Evolutionary conservation across 2,329 filamentous ascomycete genomes (phyloP).

Genomic region (Hypoxylon sp.): DNA sequence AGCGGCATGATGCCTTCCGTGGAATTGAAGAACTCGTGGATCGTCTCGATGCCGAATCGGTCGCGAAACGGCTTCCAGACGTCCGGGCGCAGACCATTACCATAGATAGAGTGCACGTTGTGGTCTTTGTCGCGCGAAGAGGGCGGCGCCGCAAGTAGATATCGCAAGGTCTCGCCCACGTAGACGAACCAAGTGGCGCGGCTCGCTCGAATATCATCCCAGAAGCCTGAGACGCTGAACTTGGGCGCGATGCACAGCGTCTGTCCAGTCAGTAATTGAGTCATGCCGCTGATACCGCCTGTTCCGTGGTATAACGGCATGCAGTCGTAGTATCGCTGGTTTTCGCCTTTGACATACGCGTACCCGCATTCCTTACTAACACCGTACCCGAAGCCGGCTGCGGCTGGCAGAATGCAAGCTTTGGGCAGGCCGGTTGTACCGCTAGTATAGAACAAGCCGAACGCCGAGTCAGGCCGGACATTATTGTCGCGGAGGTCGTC

Average conservation of each 20-base stretch:
- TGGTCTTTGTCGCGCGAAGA: slow-evolving; percentile 73
- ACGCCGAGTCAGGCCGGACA: slow-evolving; percentile 67
- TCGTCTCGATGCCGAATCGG: slow-evolving; percentile 72
- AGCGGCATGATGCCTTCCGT: slow-evolving; percentile 79
- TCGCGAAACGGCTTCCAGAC: slow-evolving; percentile 76
- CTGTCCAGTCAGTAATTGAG: slow-evolving; percentile 65
- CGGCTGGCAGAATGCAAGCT: slow-evolving; percentile 73
- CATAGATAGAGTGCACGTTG: slow-evolving; percentile 71
- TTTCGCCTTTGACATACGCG: slow-evolving; percentile 53
- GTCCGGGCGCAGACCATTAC: slow-evolving; percentile 78
- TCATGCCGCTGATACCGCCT: slow-evolving; percentile 72
- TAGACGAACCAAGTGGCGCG: slow-evolving; percentile 80
- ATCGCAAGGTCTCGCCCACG: slow-evolving; percentile 83
- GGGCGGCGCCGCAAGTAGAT: slow-evolving; percentile 77
- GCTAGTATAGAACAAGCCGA: slow-evolving; percentile 79
- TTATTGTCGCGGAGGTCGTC: slow-evolving; percentile 68
- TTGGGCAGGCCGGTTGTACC: slow-evolving; percentile 85
- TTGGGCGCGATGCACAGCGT: slow-evolving; percentile 75
- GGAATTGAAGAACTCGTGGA: slow-evolving; percentile 83
- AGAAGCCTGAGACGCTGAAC: slow-evolving; percentile 80
- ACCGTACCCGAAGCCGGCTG: slow-evolving; percentile 55
- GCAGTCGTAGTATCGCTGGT: slow-evolving; percentile 79
- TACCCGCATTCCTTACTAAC: slow-evolving; percentile 53
- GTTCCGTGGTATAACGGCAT: slow-evolving; percentile 86
- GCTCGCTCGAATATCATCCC: slow-evolving; percentile 78